Evolutionary conservation across 345 rosid species (phyloP), one percentile per base, ranked within the genome.

Genomic region (Bruguiera sexangula): DNA sequence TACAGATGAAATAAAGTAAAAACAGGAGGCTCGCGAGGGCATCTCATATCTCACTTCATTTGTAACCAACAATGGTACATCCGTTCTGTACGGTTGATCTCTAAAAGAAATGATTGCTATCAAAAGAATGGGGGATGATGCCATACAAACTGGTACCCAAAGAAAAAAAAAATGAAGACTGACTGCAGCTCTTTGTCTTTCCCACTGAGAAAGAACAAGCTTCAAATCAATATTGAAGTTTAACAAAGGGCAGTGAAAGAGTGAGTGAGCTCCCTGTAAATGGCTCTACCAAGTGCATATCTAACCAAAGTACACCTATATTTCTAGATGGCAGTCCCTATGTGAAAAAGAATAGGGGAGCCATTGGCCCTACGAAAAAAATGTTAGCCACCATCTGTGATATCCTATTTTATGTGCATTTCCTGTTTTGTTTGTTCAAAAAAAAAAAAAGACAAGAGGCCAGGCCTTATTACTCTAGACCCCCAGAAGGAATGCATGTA

Each of bases 301-400:
- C 72, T 69, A 59, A 59, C 63, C 51, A 69, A 7, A 61, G 20
- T 27, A 8, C 24, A 48, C 15, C 32, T 8, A 52, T 32, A 31
- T 50, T 51, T 52, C 63, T 8, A 18, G 54, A 57, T 39, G 55
- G 72, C 65, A 59, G 58, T 48, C 61, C 67, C 73, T 32, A 3
- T 21, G 36, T 48, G 26, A 63, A 71, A 67, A 59, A 56, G 6
- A 39, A 55, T 20, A 22, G 39, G 66, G 76, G 70, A 31, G 65
- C 74, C 56, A 37, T 61, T 69, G 81, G 70, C 74, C 54, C 66
- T 69, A 15, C 3, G 29, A n/a, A 39, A 78, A 68, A 43, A 77
- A 69, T 60, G 30, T 73, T 55, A 60, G 77, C 77, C 77, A 78
- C 77, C 68, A 55, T 46, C 34, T 57, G 11, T 46, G 60, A 30